Percentiles rank a stretch among this genome's conserved stretches.
Conservation (phyloP, 2,329 filamentous ascomycete species). For the Hymenoscyphus salicellus region DNA sequence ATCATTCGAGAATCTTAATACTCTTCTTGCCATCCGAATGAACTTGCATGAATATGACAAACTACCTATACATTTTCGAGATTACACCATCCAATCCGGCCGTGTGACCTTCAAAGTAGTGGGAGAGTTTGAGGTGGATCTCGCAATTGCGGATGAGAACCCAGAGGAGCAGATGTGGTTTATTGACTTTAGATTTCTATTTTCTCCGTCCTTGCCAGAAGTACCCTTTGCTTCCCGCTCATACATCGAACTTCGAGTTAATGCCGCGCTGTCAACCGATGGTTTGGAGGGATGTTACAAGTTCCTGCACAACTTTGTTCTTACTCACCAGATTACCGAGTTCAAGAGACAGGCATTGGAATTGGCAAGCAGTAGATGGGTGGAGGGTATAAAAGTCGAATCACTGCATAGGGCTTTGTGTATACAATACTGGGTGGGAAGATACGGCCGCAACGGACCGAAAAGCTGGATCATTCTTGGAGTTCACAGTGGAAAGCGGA, state of each 20-base stretch:
- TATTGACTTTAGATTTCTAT: slow-evolving; percentile 84
- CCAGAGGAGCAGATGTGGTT: slow-evolving; percentile 85
- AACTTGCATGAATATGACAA: slow-evolving; percentile 78
- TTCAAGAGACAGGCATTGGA: slow-evolving; percentile 73
- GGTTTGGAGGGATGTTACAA: slow-evolving; percentile 80
- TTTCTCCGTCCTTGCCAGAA: slow-evolving; percentile 62
- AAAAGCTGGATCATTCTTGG: slow-evolving; percentile 94
- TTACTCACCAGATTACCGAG: slow-evolving; percentile 87
- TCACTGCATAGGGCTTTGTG: slow-evolving; percentile 76
- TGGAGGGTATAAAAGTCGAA: slow-evolving; percentile 73
- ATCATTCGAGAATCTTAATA: slow-evolving; percentile 78
- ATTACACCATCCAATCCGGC: slow-evolving; percentile 79
- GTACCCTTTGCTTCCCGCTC: slow-evolving; percentile 62
- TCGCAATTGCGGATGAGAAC: slow-evolving; percentile 86
- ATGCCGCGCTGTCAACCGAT: slow-evolving; percentile 64
- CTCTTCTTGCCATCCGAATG: slow-evolving; percentile 76
- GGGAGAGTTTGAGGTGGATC: slow-evolving; percentile 86
- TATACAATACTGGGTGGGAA: slow-evolving; percentile 84
- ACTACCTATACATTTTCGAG: slow-evolving; percentile 69
- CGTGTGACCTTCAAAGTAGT: slow-evolving; percentile 82
- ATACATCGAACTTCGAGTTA: slow-evolving; percentile 68
- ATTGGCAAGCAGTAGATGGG: slow-evolving; percentile 70
- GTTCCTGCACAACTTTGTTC: slow-evolving; percentile 79
- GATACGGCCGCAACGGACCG: slow-evolving; percentile 51
- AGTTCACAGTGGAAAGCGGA: slow-evolving; percentile 62